Conservation (phyloP, 2,329 filamentous ascomycete genomes). For the Diplodia sapinea region DNA sequence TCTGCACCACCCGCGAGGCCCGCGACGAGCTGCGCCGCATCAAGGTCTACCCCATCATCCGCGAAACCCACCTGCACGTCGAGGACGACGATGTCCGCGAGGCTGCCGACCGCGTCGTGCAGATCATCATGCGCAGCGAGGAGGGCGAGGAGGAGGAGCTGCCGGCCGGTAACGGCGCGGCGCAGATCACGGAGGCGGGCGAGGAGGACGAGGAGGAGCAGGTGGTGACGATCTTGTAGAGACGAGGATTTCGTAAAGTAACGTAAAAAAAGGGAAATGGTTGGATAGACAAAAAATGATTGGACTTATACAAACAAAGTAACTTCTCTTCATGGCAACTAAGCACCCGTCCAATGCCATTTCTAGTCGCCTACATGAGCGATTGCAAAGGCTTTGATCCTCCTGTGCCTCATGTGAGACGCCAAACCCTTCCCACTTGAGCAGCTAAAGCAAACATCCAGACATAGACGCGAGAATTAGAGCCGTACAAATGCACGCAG, state of each 20-base stretch:
- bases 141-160: constrained; percentile 59
- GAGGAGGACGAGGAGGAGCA: constrained; percentile 46
- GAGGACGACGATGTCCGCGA: constrained; percentile 81
- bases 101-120: constrained; percentile 85
- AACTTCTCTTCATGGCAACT: too few species aligned
- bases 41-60: constrained; percentile 86
- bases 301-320: neutral
- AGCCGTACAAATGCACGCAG: too few species aligned
- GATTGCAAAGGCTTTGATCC: too few species aligned
- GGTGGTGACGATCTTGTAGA: constrained; percentile 41
- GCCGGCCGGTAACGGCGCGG: constrained; percentile 38
- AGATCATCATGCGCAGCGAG: constrained; percentile 85
- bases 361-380: too few species aligned
- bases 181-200: constrained; percentile 35
- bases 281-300: neutral
- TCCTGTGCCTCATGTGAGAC: too few species aligned
- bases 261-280: neutral
- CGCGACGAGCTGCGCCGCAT: constrained; percentile 75
- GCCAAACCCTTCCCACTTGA: too few species aligned
- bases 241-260: neutral
- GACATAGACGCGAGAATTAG: too few species aligned
- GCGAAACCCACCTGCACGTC: constrained; percentile 81
- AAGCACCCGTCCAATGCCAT: too few species aligned
- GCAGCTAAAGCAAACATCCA: too few species aligned
- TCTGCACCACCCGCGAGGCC: constrained; percentile 78